Conservation (phyloP, 768 basidiomycete genomes). For the Ramaria sp. region DNA sequence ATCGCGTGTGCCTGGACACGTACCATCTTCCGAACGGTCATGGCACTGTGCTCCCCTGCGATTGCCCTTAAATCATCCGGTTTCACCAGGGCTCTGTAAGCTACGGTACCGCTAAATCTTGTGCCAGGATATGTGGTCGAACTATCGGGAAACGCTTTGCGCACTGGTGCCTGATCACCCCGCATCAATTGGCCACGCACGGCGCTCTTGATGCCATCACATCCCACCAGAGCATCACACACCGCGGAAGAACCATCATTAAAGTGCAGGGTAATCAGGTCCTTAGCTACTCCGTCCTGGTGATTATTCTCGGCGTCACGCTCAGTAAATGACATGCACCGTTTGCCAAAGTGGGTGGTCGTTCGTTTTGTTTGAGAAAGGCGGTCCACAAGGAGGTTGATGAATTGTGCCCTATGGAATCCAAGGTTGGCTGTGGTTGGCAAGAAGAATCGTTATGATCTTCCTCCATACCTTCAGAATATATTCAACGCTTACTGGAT, state of each 20-base stretch:
- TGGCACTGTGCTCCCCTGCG: not conserved
- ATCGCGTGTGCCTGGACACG: not conserved
- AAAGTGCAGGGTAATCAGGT: conserved; percentile 3
- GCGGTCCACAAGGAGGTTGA: conserved; percentile 29
- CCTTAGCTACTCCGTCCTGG: not conserved
- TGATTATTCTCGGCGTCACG: not conserved
- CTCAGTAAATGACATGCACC: conserved; percentile 16
- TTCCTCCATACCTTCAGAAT: not conserved
- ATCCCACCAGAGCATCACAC: conserved; percentile 24
- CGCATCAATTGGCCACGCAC: conserved; percentile 13
- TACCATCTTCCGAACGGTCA: conserved; percentile 4
- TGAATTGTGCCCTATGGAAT: conserved; percentile 40
- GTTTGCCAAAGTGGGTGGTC: conserved; percentile 22
- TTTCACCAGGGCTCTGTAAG: conserved; percentile 6
- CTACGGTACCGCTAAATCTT: conserved; percentile 4
- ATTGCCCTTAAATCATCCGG: not conserved
- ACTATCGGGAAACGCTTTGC: conserved; percentile 19
- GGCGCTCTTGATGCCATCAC: conserved; percentile 23
- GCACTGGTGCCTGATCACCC: not conserved
- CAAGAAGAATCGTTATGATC: not conserved
- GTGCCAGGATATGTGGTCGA: not conserved
- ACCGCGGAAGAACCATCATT: conserved; percentile 16
- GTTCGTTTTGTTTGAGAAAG: conserved; percentile 15
- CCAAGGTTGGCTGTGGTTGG: conserved; percentile 12
- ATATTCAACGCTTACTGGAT: not conserved